A percentile compares a stretch with the other conserved stretches of the same genome.
These are phyloP conservation scores for Diplodia mutila DNA, from an alignment of 2,329 filamentous ascomycete species.

Conservation along the genomic window DNA sequence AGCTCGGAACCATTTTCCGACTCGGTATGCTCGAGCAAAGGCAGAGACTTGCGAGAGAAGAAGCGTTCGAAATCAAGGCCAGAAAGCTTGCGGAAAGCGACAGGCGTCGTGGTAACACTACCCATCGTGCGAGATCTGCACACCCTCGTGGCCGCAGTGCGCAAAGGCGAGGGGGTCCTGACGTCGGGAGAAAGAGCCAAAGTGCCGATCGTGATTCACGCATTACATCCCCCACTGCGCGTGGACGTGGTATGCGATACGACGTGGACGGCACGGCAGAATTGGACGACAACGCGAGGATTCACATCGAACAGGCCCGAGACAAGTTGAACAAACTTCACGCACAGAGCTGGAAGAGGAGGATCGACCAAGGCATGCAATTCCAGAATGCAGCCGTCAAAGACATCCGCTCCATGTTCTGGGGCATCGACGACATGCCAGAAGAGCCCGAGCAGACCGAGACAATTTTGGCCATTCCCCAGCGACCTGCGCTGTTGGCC, in stretches of 20 bases:
- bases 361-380: constrained; percentile 77
- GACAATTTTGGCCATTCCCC: constrained; percentile 81
- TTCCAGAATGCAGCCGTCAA: constrained; percentile 74
- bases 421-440: constrained; percentile 78
- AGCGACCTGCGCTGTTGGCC: constrained; percentile 81
- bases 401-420: constrained; percentile 78
- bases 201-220: constrained; percentile 36
- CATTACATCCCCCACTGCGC: constrained; percentile 2
- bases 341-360: constrained; percentile 86
- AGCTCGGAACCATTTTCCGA: constrained; percentile 90
- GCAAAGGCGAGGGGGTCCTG: constrained; percentile 38
- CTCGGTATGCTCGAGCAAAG: constrained; percentile 86
- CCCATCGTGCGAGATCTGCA: constrained; percentile 58
- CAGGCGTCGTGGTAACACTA: constrained; percentile 53
- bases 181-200: constrained; percentile 44
- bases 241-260: constrained; percentile 64
- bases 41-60: constrained; percentile 85
- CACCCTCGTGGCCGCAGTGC: constrained; percentile 49
- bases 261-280: constrained; percentile 76
- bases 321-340: constrained; percentile 78
- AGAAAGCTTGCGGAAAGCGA: constrained; percentile 72
- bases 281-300: constrained; percentile 71
- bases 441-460: constrained; percentile 83
- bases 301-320: constrained; percentile 76
- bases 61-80: constrained; percentile 84